Conservation (phyloP, 2,329 filamentous ascomycete species). For the Aspergillus intermedius region DNA sequence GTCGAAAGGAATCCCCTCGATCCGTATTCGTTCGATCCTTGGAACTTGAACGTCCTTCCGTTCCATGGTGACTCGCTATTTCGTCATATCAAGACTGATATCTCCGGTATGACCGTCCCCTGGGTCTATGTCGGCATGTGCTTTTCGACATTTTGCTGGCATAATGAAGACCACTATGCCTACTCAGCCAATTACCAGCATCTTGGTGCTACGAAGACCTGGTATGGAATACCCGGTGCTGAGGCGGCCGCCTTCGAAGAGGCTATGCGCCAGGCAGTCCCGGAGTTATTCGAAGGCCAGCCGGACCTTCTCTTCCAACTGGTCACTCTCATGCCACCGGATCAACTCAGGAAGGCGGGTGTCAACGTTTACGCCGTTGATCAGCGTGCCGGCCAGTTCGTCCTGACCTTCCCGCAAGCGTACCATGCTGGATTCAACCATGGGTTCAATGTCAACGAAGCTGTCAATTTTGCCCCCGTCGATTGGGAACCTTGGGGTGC, state of each 20-base stretch:
- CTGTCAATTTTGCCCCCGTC: slow-evolving; percentile 90
- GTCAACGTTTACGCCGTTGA: slow-evolving; percentile 93
- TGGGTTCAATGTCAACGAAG: slow-evolving; percentile 98
- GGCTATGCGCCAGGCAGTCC: slow-evolving; percentile 91
- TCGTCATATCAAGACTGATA: slow-evolving; percentile 94
- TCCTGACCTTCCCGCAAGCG: slow-evolving; percentile 92
- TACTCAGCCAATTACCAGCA: slow-evolving; percentile 99
- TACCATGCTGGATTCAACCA: slow-evolving; percentile 99
- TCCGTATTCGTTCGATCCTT: slow-evolving; percentile 79
- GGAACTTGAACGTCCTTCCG: slow-evolving; percentile 92
- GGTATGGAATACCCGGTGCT: slow-evolving; percentile 94
- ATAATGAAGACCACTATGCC: slow-evolving; percentile 96
- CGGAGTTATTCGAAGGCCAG: slow-evolving; percentile 93
- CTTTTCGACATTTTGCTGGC: slow-evolving; percentile 99
- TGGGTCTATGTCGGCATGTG: slow-evolving; percentile 99
- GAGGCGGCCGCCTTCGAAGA: slow-evolving; percentile 92
- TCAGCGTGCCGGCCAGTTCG: slow-evolving; percentile 89
- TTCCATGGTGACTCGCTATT: slow-evolving; percentile 89
- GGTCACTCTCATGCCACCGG: slow-evolving; percentile 89
- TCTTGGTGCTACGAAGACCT: slow-evolving; percentile 96
- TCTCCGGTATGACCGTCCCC: slow-evolving; percentile 97
- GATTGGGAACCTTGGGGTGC: slow-evolving; percentile 95
- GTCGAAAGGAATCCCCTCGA: slow-evolving; percentile 85
- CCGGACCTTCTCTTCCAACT: slow-evolving; percentile 94
- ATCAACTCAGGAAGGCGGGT: slow-evolving; percentile 85